Evolutionary conservation across 1,139 yeast genomes (phyloP).

Genomic region (Blastobotrys malaysiensis): DNA sequence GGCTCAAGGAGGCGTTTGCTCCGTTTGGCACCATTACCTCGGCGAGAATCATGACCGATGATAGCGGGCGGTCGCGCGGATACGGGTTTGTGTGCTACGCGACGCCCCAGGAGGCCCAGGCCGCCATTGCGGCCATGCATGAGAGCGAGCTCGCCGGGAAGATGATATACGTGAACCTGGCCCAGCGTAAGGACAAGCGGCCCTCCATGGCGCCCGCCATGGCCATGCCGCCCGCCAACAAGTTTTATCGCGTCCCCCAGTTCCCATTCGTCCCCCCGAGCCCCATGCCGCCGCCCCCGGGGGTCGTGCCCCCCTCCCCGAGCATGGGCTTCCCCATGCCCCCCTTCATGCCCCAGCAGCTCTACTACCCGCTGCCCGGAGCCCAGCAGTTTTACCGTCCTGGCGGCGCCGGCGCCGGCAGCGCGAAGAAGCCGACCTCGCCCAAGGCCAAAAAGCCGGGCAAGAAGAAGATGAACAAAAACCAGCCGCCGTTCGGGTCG

Average conservation of each 20-base stretch:
- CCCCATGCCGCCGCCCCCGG: no score
- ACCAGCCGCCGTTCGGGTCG: slow-evolving; percentile 26
- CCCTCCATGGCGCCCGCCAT: not conserved
- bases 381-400: no score
- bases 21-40: slow-evolving; percentile 86
- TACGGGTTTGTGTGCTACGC: slow-evolving; percentile 94
- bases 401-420: not conserved
- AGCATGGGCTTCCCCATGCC: no score
- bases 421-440: slow-evolving; percentile 1
- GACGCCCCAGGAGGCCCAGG: slow-evolving; percentile 86
- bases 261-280: no score
- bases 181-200: slow-evolving; percentile 80
- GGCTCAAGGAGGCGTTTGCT: slow-evolving; percentile 72
- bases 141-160: slow-evolving; percentile 81
- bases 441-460: slow-evolving; percentile 38
- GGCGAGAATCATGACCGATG: slow-evolving; percentile 87
- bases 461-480: slow-evolving; percentile 30
- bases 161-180: slow-evolving; percentile 88
- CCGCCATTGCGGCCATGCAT: slow-evolving; percentile 89
- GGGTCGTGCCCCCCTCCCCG: no score
- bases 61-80: slow-evolving; percentile 81
- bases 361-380: not conserved
- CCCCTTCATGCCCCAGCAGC: no score
- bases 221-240: not conserved
- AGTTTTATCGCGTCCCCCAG: not conserved